Evolutionary conservation across 2,329 filamentous ascomycete genomes (phyloP), one percentile per base, ranked within the genome.

Genomic region (Hymenoscyphus fructigenus): DNA sequence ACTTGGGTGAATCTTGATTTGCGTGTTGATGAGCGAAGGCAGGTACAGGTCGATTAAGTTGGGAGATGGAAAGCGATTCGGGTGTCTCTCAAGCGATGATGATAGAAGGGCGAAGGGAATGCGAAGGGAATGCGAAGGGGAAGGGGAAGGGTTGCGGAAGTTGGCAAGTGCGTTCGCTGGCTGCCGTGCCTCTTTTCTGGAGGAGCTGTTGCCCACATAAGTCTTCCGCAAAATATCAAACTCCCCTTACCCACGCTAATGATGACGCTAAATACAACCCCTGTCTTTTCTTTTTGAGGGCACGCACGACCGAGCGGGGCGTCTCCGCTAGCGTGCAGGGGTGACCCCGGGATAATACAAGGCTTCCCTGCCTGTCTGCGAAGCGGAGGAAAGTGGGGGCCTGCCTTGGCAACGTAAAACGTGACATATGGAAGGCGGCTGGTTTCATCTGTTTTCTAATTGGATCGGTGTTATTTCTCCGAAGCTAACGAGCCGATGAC

Each of bases 251-350:
- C 44, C 44, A 50, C 44, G n/a, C n/a, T 23, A 23, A 23, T 6
- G 2, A 20, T 20, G 44, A 50, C 44, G 44, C 44, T 50, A 50
- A 26, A 14, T 12, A 2, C n/a, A 23, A 23, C 44, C 44, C 44
- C 44, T 50, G 44, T 50, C 44, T 50, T 17, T 44, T 9, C n/a
- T 20, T 44, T 44, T 44, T 44, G 41, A 50, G 44, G n/a, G 44
- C 44, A 50, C 23, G 44, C 44, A 50, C 44, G 44, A 50, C 44
- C 44, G 44, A 50, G 44, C 44, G 44, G 44, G 44, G 20, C 44
- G 44, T 23, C 44, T 50, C 44, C 44, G 20, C 20, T 50, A 10
- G 10, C 10, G n/a, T 20, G 15, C 41, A 44, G 41, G 41, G 5
- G 5, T 32, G n/a, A 32, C 1, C 5, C 29, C 3, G 29, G 29